Evolutionary conservation across 768 basidiomycete species (phyloP), one percentile per base, ranked within the genome.

Genomic region (Clitopilus hobsonii): DNA sequence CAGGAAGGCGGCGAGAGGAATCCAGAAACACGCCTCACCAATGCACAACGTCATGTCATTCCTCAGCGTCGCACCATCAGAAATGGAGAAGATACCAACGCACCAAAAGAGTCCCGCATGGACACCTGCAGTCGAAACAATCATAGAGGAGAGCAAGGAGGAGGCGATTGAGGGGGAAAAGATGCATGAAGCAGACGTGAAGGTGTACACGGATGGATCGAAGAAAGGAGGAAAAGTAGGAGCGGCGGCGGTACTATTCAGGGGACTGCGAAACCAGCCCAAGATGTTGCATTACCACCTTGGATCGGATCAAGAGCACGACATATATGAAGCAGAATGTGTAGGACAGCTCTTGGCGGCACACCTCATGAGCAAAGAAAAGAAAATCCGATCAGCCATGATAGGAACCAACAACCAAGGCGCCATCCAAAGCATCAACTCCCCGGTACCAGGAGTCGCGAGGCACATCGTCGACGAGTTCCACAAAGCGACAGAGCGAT

Each of bases 281-380:
- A 53, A 38, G 24, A 54, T 51, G 0, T 47, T 63, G n/a, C 13
- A 50, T 16, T 60, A 50, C 55, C 51, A 55, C 18, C 45, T 65
- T 11, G 63, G 64, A 13, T 25, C 52, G 14, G 49, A 52, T 1
- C 25, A 28, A 14, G 16, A 51, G 1, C 56, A 61, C 45, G 62
- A 55, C 4, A 52, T 57, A 8, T 60, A 59, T 48, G 58, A 65
- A 49, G 61, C 54, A n/a, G 59, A 65, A 30, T 50, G 26, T n/a
- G 47, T 59, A 6, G 59, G 61, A 4, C 13, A 49, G 6, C 41
- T 57, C 5, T 41, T 63, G 8, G 61, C 50, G 6, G 13, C 60
- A n/a, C 38, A 63, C n/a, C 45, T 60, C 1, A 52, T 60, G 6
- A 10, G 25, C 4, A 45, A 51, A 11, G 47, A 26, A 22, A 25